phyloP scores from a whole-genome alignment of 73 alveolate species.

The Loxodes magnus region DNA sequence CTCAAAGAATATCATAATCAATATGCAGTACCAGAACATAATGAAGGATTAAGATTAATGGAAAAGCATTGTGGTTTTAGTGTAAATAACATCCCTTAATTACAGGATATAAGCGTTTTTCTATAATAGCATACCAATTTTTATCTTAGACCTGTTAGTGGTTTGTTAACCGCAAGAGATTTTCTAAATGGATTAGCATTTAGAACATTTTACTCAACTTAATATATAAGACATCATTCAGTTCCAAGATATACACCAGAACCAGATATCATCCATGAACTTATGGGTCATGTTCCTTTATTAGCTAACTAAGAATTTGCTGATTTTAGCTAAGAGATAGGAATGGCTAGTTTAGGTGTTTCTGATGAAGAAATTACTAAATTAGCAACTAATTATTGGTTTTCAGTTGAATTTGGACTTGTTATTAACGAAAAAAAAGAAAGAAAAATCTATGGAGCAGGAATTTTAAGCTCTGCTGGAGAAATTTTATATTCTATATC shows the following conservation, averaged over 20 bases:
- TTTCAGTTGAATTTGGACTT: constrained; percentile 47
- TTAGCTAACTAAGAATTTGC: constrained; percentile 71
- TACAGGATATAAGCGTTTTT: constrained; percentile 50
- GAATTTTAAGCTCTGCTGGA: constrained; percentile 62
- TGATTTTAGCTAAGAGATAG: constrained; percentile 60
- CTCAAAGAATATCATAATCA: constrained; percentile 11
- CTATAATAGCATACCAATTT: constrained; percentile 52
- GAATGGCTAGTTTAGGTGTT: constrained; percentile 78
- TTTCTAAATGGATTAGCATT: constrained; percentile 75
- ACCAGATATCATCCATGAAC: constrained; percentile 79
- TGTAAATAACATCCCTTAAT: constrained; percentile 40
- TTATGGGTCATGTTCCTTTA: constrained; percentile 84
- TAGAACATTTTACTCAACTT: constrained; percentile 35
- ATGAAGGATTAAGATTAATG: constrained; percentile 19
- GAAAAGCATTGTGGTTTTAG: constrained; percentile 42
- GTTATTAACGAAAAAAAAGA: constrained; percentile 18
- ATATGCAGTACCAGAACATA: constrained; percentile 41
- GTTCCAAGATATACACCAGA: constrained; percentile 82
- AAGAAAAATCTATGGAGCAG: constrained; percentile 77
- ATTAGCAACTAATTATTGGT: constrained; percentile 72
- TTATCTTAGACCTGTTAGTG: constrained; percentile 65
- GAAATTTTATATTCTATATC: constrained; percentile 35
- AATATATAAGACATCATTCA: constrained; percentile 49
- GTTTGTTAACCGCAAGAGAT: constrained; percentile 62
- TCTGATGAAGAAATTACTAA: constrained; percentile 52